Evolutionary conservation across 2,329 filamentous ascomycete species (phyloP).

Genomic region (Cytospora schulzeri): DNA sequence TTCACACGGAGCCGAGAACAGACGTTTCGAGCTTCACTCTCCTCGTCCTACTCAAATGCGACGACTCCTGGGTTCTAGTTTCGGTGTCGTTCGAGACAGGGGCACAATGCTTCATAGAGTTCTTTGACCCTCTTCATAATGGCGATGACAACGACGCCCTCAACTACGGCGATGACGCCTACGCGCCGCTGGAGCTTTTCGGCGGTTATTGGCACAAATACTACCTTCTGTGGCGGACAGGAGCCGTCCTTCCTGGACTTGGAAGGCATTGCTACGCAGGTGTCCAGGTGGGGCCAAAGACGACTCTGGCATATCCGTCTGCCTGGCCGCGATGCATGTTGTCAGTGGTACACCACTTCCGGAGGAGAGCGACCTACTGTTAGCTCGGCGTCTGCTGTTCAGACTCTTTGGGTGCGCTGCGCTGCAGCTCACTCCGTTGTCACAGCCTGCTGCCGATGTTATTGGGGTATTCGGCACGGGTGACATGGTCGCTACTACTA

Average conservation of each 20-base stretch:
- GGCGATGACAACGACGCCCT: not conserved
- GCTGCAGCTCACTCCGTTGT: not conserved
- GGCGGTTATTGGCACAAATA: not conserved
- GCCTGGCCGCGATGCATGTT: not conserved
- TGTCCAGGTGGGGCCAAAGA: not conserved
- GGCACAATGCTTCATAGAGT: too few species aligned
- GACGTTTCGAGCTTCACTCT: too few species aligned
- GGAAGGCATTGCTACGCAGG: not conserved
- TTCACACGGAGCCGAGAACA: too few species aligned
- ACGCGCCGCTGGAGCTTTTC: not conserved
- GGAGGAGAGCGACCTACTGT: not conserved
- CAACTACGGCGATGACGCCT: not conserved
- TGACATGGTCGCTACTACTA: not conserved
- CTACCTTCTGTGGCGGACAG: not conserved
- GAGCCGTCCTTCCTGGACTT: not conserved
- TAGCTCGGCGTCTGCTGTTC: not conserved
- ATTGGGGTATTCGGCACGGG: not conserved
- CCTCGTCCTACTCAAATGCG: too few species aligned
- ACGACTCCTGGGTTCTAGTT: too few species aligned
- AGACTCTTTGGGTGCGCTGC: not conserved
- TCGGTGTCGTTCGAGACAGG: too few species aligned
- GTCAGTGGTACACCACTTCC: not conserved
- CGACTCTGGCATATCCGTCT: not conserved
- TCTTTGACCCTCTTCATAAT: too few species aligned
- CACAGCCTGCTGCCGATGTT: not conserved